Conservation (phyloP, 164 flowering plant species). For the Vitis rupestris region DNA sequence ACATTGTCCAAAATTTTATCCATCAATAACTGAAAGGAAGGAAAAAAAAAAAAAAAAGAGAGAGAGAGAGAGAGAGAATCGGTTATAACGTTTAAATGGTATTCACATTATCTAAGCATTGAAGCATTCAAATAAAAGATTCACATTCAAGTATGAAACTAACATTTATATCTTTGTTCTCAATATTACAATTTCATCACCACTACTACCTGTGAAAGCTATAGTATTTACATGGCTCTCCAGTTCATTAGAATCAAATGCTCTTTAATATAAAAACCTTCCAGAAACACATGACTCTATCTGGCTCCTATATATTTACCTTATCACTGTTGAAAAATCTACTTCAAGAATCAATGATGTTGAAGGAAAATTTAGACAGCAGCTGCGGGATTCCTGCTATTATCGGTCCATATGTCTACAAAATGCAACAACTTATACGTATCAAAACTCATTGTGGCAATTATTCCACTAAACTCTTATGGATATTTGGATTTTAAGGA, state of each 20-base stretch:
- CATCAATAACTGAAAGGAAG: too few relatives aligned
- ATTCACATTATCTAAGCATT: neutral
- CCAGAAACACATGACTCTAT: neutral
- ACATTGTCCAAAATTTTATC: too few relatives aligned
- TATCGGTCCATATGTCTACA: slow-evolving; percentile 73
- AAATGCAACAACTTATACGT: slow-evolving; percentile 2
- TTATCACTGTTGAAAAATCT: neutral
- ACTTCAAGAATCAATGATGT: slow-evolving; percentile 31
- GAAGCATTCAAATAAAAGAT: neutral
- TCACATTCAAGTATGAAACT: neutral
- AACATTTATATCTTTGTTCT: neutral
- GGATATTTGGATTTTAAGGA: neutral
- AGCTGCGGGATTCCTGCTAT: slow-evolving; percentile 74
- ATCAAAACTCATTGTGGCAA: neutral
- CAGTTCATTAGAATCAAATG: neutral
- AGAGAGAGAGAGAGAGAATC: neutral
- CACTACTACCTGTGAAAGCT: neutral
- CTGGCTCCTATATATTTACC: neutral
- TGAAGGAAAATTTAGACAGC: slow-evolving; percentile 68
- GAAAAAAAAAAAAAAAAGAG: too few relatives aligned
- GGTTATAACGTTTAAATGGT: neutral
- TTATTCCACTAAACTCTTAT: neutral
- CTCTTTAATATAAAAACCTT: neutral
- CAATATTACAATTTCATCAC: neutral
- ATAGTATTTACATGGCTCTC: neutral